Conservation (phyloP, 2,329 filamentous ascomycete species). For the Aspergillus floridensis region DNA sequence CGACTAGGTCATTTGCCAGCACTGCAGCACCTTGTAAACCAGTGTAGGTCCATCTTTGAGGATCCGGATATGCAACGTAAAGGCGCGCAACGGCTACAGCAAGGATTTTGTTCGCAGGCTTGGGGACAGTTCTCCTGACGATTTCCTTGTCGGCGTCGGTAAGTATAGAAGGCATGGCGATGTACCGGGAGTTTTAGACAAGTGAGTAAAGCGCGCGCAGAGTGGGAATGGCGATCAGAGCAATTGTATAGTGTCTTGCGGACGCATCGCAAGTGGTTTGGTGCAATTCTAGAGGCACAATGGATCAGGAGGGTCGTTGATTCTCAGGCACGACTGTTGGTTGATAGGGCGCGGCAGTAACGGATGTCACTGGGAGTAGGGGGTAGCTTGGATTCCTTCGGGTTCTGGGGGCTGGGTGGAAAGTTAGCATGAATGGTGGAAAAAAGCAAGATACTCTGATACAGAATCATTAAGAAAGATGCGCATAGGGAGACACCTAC, state of each 20-base stretch:
- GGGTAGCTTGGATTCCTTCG: conserved; percentile 1
- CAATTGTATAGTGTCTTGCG: conserved; percentile 8
- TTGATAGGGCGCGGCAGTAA: conserved; percentile 12
- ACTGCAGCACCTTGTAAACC: conserved; percentile 89
- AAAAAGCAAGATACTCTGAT: not conserved
- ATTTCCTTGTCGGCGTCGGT: conserved; percentile 93
- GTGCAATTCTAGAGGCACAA: not conserved
- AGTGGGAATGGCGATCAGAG: not conserved
- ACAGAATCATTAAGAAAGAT: not conserved
- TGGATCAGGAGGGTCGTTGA: conserved; percentile 10
- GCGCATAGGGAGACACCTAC: not conserved
- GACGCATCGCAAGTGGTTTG: conserved; percentile 20
- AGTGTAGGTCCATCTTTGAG: conserved; percentile 86
- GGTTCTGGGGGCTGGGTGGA: not conserved
- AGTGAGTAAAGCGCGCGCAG: conserved; percentile 6
- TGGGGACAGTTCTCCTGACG: conserved; percentile 91
- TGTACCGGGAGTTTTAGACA: conserved; percentile 10
- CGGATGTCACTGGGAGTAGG: conserved; percentile 3
- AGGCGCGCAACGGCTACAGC: conserved; percentile 90
- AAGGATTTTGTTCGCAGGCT: conserved; percentile 94
- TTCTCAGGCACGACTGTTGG: conserved; percentile 14
- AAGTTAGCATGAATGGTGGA: not conserved
- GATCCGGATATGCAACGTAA: conserved; percentile 87
- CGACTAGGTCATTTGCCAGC: conserved; percentile 88
- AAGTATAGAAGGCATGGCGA: conserved; percentile 63